These are phyloP conservation scores for Fraxinus sp. DNA, from an alignment of 305 asterid species.

Conservation along the genomic window DNA sequence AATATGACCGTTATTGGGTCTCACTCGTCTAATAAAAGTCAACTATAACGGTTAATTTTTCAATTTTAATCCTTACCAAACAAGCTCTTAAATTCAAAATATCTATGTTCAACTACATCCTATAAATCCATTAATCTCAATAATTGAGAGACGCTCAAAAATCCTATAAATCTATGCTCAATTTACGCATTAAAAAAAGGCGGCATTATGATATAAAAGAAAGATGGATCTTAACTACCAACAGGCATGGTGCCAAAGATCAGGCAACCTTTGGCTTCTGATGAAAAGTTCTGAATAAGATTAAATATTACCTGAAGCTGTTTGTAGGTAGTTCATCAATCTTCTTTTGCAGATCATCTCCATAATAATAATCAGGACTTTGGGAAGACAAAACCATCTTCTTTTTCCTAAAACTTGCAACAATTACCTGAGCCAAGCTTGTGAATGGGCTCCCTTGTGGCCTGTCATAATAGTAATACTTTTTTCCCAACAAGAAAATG, in stretches of 20 bases:
- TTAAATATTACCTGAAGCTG: conserved; percentile 40
- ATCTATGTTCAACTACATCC: not conserved
- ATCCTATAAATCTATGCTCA: not conserved
- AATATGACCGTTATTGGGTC: no score
- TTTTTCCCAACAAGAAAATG: conserved; percentile 42
- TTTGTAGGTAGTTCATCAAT: conserved; percentile 23
- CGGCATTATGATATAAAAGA: conserved; percentile 38
- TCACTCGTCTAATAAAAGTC: no score
- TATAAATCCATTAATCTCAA: not conserved
- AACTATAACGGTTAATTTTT: no score
- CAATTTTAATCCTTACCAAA: no score
- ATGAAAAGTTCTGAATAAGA: conserved; percentile 15
- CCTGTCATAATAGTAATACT: conserved; percentile 41
- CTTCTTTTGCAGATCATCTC: conserved; percentile 15
- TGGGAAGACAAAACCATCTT: conserved; percentile 19
- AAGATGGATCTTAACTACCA: not conserved
- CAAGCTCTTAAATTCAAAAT: not conserved
- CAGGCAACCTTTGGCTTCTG: conserved; percentile 24
- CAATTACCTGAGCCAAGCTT: conserved; percentile 48
- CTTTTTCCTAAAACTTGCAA: conserved; percentile 41
- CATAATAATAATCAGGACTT: conserved; percentile 25
- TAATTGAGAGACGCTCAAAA: not conserved
- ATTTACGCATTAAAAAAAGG: not conserved
- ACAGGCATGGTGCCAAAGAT: not conserved
- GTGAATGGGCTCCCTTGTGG: conserved; percentile 61